These are phyloP conservation scores for Fraxinus velutina DNA, from an alignment of 305 asterid species.

Conservation along the genomic window DNA sequence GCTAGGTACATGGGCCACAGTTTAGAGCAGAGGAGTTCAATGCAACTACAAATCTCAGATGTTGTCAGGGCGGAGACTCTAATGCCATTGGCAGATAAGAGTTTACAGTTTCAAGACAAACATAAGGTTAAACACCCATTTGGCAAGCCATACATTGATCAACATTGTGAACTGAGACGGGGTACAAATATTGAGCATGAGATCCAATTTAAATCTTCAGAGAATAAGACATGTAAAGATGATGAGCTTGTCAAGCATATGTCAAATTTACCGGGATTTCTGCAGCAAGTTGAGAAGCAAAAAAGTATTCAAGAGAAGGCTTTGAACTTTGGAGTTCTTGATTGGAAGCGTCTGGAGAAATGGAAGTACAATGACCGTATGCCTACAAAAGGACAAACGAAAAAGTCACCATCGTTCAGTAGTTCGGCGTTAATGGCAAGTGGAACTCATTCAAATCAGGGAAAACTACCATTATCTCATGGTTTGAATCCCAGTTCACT, in stretches of 20 bases:
- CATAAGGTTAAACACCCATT: conserved; percentile 32
- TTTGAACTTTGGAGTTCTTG: conserved; percentile 88
- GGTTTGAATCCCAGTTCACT: conserved; percentile 28
- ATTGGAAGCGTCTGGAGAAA: conserved; percentile 79
- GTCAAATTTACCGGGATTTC: conserved; percentile 87
- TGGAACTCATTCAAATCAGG: conserved; percentile 35
- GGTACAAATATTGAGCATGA: conserved; percentile 29
- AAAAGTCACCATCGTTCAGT: conserved; percentile 33
- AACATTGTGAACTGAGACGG: conserved; percentile 26
- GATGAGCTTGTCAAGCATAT: conserved; percentile 85
- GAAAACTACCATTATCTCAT: conserved; percentile 29
- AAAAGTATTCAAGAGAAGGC: conserved; percentile 69
- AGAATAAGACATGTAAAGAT: conserved; percentile 35
- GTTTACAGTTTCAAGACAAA: conserved; percentile 28
- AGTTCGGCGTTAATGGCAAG: conserved; percentile 32
- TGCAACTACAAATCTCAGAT: conserved; percentile 23
- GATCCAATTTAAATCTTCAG: conserved; percentile 32
- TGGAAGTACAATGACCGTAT: conserved; percentile 73
- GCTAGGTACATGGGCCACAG: conserved; percentile 38
- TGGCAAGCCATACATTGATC: conserved; percentile 41
- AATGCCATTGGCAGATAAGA: conserved; percentile 23
- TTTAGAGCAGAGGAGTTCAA: conserved; percentile 34
- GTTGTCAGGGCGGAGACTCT: conserved; percentile 29
- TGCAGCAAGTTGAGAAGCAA: conserved; percentile 59
- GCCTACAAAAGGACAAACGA: conserved; percentile 45